These are phyloP conservation scores for Aspergillus clavatus DNA, from an alignment of 2,329 filamentous ascomycete species.

Conservation along the genomic window DNA sequence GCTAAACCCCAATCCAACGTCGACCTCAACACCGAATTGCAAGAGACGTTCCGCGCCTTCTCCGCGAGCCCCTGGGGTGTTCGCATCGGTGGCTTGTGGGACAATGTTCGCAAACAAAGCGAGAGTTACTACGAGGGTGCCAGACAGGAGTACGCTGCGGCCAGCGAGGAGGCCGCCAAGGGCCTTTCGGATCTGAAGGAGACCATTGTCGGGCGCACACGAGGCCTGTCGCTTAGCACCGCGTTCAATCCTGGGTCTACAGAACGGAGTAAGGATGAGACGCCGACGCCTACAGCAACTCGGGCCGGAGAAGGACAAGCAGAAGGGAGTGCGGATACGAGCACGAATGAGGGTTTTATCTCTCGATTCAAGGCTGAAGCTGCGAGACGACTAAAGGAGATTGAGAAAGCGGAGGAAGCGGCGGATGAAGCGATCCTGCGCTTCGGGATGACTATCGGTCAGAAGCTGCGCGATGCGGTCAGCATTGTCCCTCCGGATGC, in stretches of 20 bases:
- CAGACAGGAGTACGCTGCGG: slow-evolving; percentile 73
- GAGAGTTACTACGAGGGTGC: slow-evolving; percentile 82
- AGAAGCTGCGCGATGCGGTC: slow-evolving; percentile 87
- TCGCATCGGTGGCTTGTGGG: slow-evolving; percentile 80
- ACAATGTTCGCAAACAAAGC: slow-evolving; percentile 90
- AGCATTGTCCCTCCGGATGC: slow-evolving; percentile 69
- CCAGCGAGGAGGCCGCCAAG: slow-evolving; percentile 75
- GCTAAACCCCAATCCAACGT: slow-evolving; percentile 32
- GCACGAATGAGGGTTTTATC: slow-evolving; percentile 59
- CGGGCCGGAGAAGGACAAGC: slow-evolving; percentile 15
- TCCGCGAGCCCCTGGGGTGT: slow-evolving; percentile 88
- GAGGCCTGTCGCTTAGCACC: slow-evolving; percentile 62
- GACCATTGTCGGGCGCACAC: slow-evolving; percentile 66
- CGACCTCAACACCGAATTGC: slow-evolving; percentile 78
- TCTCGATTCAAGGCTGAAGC: slow-evolving; percentile 72
- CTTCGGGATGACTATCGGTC: slow-evolving; percentile 82
- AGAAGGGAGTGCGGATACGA: slow-evolving; percentile 27
- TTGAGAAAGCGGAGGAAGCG: slow-evolving; percentile 88
- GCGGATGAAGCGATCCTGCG: slow-evolving; percentile 91
- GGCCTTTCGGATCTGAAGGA: slow-evolving; percentile 68
- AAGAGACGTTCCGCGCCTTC: slow-evolving; percentile 93
- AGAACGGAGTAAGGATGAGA: slow-evolving; percentile 27
- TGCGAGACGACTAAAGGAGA: slow-evolving; percentile 76
- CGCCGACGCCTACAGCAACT: slow-evolving; percentile 24
- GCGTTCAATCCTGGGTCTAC: slow-evolving; percentile 19